Evolutionary conservation across 306 rosid species (phyloP), one percentile per base, ranked within the genome.

Genomic region (Abrus pulchellus): DNA sequence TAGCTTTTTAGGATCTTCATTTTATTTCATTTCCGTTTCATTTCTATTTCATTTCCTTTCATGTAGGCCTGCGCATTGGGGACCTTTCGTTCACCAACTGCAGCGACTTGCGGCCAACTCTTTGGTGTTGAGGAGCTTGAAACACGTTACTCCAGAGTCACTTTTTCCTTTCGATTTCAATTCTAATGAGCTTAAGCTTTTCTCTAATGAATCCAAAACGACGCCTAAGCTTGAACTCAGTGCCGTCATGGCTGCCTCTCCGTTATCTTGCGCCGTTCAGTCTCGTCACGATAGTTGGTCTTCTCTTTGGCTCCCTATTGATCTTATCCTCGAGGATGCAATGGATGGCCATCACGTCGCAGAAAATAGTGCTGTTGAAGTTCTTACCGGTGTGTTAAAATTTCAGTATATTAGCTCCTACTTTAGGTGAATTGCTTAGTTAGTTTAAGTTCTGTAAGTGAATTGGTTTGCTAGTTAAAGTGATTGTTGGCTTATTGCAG

Each of bases 261-360:
- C 0, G 40, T 29, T 87, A 56, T 80, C 89, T 79, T 80, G 90
- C 55, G 83, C 91, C 20, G 85, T 87, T 81, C 97, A 82, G 75
- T 89, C 83, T 83, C 91, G 84, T 8, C 89, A 92, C 56, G 88
- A 87, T 61, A 85, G 81, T 77, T 83, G 74, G 80, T 87, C 97
- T 47, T 92, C 88, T 70, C 85, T 91, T 74, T 95, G 99, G 98
- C 90, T 95, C 90, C 99, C 98, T 29, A 96, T 95, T 73, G 99
- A 95, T 83, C 92, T 95, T 44, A 87, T 89, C 61, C 85, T 95
- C 12, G 99, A 95, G 91, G 99, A 95, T 89, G 97, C 97, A 79
- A 90, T 93, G 98, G 94, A 91, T 84, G 93, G 94, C 20, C 89
- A 93, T 86, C 92, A 93, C 78, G 97, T 93, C 7, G 89, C 89